Conservation (phyloP, 2,329 filamentous ascomycete species). For the Aspergillus nomiae region DNA sequence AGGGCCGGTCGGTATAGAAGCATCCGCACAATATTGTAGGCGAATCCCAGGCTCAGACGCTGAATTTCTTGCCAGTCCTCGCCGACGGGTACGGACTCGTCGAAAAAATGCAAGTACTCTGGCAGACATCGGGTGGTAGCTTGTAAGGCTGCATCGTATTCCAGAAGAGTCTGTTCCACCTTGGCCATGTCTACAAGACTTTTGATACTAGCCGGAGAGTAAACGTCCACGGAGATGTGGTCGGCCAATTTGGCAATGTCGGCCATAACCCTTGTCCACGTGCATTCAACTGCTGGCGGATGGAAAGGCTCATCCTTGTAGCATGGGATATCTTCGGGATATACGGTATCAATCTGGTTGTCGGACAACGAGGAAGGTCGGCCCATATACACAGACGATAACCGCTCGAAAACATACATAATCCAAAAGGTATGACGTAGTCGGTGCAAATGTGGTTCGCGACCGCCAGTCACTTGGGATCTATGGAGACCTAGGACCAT, state of each 20-base stretch:
- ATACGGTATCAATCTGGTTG: conserved; percentile 16
- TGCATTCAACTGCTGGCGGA: conserved; percentile 7
- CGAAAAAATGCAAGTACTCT: conserved; percentile 17
- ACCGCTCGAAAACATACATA: conserved; percentile 14
- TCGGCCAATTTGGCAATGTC: conserved; percentile 16
- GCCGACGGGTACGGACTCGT: conserved; percentile 10
- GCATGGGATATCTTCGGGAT: conserved; percentile 14
- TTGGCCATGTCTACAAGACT: conserved; percentile 6
- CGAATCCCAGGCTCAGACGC: conserved; percentile 11
- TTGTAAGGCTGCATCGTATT: conserved; percentile 14
- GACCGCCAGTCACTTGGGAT: conserved; percentile 16
- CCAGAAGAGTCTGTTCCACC: conserved; percentile 7
- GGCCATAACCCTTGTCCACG: conserved; percentile 14
- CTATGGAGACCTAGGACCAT: conserved; percentile 19
- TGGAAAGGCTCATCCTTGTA: conserved; percentile 5
- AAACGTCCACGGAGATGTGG: conserved; percentile 14
- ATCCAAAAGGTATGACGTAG: conserved; percentile 18
- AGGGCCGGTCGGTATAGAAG: conserved; percentile 14
- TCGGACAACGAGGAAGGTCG: conserved; percentile 16
- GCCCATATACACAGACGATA: conserved; percentile 15
- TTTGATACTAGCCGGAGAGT: conserved; percentile 14
- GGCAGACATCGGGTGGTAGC: conserved; percentile 9
- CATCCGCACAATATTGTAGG: conserved; percentile 14
- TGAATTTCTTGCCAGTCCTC: conserved; percentile 19
- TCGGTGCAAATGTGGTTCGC: conserved; percentile 11